phyloP scores from a whole-genome alignment of 2,329 filamentous ascomycete genomes.

The Thelonectria blattea region DNA sequence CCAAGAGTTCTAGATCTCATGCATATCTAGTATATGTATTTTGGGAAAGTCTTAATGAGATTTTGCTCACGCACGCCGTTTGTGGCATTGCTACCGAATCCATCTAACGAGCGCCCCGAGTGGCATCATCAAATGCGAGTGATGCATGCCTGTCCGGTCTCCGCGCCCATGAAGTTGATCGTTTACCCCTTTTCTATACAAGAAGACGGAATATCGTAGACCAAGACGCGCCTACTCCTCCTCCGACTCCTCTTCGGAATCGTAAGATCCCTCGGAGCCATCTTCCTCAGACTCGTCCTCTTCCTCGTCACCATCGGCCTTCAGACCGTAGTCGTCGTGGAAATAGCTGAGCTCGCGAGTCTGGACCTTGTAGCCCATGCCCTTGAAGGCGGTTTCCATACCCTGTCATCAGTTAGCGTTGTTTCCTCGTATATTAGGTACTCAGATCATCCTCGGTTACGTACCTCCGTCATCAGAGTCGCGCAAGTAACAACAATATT shows the following conservation, averaged over 20 bases:
- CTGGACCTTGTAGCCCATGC: constrained; percentile 79
- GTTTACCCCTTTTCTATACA: constrained; percentile 9
- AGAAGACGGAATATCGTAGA: not conserved
- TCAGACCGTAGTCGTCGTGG: constrained; percentile 87
- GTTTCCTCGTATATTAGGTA: not conserved
- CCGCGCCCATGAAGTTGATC: constrained; percentile 12
- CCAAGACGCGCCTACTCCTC: constrained; percentile 33
- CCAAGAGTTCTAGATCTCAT: constrained; percentile 28
- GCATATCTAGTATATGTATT: constrained; percentile 31
- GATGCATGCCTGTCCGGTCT: not conserved
- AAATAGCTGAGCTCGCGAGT: constrained; percentile 78
- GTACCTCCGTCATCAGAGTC: constrained; percentile 81
- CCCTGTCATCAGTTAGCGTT: constrained; percentile 56
- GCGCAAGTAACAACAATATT: constrained; percentile 91
- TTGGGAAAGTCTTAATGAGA: constrained; percentile 11
- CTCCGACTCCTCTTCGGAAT: constrained; percentile 37
- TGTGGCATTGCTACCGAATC: constrained; percentile 31
- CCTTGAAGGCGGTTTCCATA: constrained; percentile 75
- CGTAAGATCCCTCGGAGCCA: constrained; percentile 41
- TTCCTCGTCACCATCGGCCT: constrained; percentile 66
- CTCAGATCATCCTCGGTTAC: constrained; percentile 40
- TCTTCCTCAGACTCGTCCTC: constrained; percentile 55
- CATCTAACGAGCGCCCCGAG: constrained; percentile 14
- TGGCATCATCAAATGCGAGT: not conserved
- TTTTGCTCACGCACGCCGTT: constrained; percentile 19